These are phyloP conservation scores for Dinochytrium kinnereticum DNA, from an alignment of 371 early-diverging fungal species.

Conservation along the genomic window DNA sequence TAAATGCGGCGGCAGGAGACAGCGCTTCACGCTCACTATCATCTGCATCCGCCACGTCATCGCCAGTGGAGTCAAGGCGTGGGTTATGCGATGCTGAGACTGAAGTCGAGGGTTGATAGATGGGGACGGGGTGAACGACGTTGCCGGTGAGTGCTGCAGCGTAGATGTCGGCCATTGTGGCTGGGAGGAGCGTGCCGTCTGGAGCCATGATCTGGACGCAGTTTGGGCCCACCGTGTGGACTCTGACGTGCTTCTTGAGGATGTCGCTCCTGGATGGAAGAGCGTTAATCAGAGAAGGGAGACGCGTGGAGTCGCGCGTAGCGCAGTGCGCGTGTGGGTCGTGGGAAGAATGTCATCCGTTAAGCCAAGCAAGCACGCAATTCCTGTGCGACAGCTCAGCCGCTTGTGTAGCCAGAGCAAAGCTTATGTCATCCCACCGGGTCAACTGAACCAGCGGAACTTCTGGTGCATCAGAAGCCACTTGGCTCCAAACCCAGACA, in stretches of 20 bases:
- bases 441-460: too few relatives aligned
- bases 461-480: too few relatives aligned
- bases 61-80: too few relatives aligned
- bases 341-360: background rate
- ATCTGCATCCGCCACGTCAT: too few relatives aligned
- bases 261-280: conserved; percentile 1
- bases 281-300: background rate
- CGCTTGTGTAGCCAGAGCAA: background rate
- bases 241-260: background rate
- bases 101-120: background rate
- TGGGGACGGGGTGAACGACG: background rate
- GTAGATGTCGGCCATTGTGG: background rate
- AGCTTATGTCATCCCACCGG: background rate
- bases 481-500: too few relatives aligned
- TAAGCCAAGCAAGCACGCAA: background rate
- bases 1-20: background rate
- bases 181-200: background rate
- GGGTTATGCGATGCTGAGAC: too few relatives aligned
- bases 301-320: background rate
- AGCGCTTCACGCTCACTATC: background rate
- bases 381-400: background rate
- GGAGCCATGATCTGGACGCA: background rate
- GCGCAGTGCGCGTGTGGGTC: background rate
- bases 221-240: background rate
- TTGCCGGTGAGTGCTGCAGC: background rate